Evolutionary conservation across 1,284 basidiomycete species (phyloP), one percentile per base, ranked within the genome.

Genomic region (Heterobasidion occidentale): DNA sequence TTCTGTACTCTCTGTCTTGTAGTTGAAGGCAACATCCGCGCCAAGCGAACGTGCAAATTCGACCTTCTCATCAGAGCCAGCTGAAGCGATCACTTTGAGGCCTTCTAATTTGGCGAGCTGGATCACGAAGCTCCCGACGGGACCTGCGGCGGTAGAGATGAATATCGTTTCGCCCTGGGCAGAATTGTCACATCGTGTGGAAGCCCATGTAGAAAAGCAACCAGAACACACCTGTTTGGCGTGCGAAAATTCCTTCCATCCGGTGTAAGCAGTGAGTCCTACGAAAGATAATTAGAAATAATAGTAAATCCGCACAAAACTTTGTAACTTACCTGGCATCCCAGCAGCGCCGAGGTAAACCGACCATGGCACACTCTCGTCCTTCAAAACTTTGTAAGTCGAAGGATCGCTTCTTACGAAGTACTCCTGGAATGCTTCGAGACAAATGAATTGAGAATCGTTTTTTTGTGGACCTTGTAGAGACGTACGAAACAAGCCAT

Each of bases 21-120:
- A 91, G 70, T 91, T 88, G 72, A 91, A 82, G 0, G 78, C 83
- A 12, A 82, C 77, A 64, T 92, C 87, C 6, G 81, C 82, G 0
- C 88, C 87, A 48, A 90, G 68, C 38, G 77, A 68, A 61, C 79
- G 79, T 62, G 88, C 75, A 67, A 81, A 86, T 11, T 74, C 68
- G 53, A 86, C 81, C 68, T 92, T 92, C 54, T 82, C 76, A 0
- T 82, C 76, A 0, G 83, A 81, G 0, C 89, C 88, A 0, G 87
- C 85, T 1, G 88, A 86, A 0, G 80, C 88, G 59, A 90, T 84
- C 52, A 91, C 86, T 60, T 83, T 85, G 34, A 83, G 68, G 0
- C 84, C 86, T 11, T 79, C 77, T 6, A 72, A 69, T 59, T 86
- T 88, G 1, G 83, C 84, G n/a, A 87, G 73, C 69, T 90, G 81